Evolutionary conservation across 306 rosid species (phyloP), one percentile per base, ranked within the genome.

Genomic region (Acacia acuminata): DNA sequence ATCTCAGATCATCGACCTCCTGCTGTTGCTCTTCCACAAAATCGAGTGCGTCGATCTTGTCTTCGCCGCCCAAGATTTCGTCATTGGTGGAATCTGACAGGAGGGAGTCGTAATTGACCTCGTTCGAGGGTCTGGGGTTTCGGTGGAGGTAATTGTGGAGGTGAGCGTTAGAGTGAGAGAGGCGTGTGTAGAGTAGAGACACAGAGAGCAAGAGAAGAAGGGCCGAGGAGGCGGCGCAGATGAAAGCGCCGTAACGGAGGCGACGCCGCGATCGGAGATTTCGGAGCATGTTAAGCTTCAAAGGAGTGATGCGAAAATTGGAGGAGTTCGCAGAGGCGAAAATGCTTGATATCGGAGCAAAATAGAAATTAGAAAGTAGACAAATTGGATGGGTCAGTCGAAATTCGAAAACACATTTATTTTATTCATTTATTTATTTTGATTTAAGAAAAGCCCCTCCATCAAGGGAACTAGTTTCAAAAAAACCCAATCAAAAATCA

Each of bases 31-130:
- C 88, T 10, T 84, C 91, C 9, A 85, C 80, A 32, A 86, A 78
- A 82, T 96, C 98, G 7, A 91, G 92, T 47, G 90, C 94, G 72
- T 93, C 99, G 81, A 93, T 93, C 77, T 86, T 88, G 87, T 95
- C 95, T 32, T 95, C 97, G 32, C 83, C 60, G 72, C 86, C 55
- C 60, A 73, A 19, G 38, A 76, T 65, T 50, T 64, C 87, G 45
- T 85, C 90, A 66, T 82, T 84, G 17, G 44, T 36, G 24, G 90
- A 84, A 73, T 89, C 94, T 71, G 89, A 90, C 47, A 89, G 68
- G 78, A 91, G 91, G 34, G 90, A 84, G 43, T 89, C 83, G 77
- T 86, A 89, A 11, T 76, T 87, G 71, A 85, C 79, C 66, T 79
- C 43, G 30, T 25, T 43, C 0, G 56, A 48, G 20, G 61, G 73